Base-by-base conservation (phyloP, 305 asterid genomes). In the Fraxinus floribunda region DNA sequence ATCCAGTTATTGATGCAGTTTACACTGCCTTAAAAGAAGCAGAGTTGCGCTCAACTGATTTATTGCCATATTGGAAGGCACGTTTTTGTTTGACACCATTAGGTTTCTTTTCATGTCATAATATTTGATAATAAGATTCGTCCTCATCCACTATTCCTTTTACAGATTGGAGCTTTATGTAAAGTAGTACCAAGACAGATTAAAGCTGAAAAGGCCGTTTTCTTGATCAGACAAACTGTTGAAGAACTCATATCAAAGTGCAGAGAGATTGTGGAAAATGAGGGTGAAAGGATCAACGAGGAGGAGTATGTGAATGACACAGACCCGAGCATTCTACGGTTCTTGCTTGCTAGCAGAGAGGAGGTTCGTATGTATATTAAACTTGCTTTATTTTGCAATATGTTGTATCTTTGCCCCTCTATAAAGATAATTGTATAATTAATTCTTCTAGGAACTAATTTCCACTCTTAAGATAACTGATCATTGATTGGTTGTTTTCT, bases 321-420 rank as follows among this genome's bases (percentile, higher is more conserved):
- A 18, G 99, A 94, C 82, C 98, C 99, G 5, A 94, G 97, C 89
- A 92, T 95, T 81, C 99, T 95, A 73, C 91, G 98, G 10, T 94
- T 95, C 89, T 90, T 95, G 90, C 97, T 95, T 86, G 97, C 99
- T 86, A 95, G 99, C 90, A 85, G 97, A 83, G 99, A 95, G 86
- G 97, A 95, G 97, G 99, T 94, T 86, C 46, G 86, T 55, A 55
- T 60, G 10, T 57, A 24, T 78, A 35, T 34, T 49, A 2, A 1
- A 75, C 84, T 60, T 80, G 77, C 52, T 41, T 62, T 62, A 72
- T 18, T 82, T 70, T 66, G 22, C 32, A 62, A 5, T 22, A 60
- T 20, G 71, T 60, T 22, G 13, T 7, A 60, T 62, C 32, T 7
- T 62, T 62, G 71, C 3, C 71, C 32, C 71, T 8, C 16, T 22